Evolutionary conservation across 2,329 filamentous ascomycete genomes (phyloP).

Genomic region (Nemania sp.): DNA sequence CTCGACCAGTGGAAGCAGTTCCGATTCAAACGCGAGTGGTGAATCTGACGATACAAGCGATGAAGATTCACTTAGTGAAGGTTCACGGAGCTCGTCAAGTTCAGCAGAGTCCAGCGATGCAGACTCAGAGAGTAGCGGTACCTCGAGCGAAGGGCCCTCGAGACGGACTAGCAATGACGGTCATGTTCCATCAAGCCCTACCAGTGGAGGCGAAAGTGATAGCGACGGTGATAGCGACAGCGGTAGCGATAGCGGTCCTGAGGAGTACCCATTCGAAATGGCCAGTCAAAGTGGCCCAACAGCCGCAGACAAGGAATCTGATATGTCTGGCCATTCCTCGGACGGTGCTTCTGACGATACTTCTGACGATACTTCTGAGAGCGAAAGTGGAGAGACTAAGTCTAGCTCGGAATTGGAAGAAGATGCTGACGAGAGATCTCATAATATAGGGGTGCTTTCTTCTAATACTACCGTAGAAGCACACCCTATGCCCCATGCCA

Average conservation of each 20-base stretch:
- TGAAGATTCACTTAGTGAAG: background rate
- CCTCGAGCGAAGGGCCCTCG: conserved; percentile 6
- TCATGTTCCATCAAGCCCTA: background rate
- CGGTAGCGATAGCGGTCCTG: conserved; percentile 36
- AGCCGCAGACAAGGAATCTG: conserved; percentile 5
- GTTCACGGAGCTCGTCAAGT: background rate
- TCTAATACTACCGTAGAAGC: background rate
- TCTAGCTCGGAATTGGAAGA: conserved; percentile 19
- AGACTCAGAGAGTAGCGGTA: conserved; percentile 3
- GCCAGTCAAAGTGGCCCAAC: background rate
- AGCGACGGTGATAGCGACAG: conserved; percentile 24
- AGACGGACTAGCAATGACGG: background rate
- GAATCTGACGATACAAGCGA: conserved; percentile 27
- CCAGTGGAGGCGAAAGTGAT: conserved; percentile 26
- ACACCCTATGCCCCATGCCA: background rate
- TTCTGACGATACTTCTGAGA: conserved; percentile 11
- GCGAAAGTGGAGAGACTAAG: background rate
- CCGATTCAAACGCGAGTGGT: conserved; percentile 30
- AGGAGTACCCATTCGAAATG: conserved; percentile 17
- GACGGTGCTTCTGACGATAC: conserved; percentile 15
- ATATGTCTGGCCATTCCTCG: conserved; percentile 13
- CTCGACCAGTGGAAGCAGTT: conserved; percentile 36
- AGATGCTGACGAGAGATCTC: background rate
- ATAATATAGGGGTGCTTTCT: background rate
- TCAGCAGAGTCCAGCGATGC: background rate